Evolutionary conservation across 129 eudicot genomes (phyloP).

Genomic region (Lactuca saligna): DNA sequence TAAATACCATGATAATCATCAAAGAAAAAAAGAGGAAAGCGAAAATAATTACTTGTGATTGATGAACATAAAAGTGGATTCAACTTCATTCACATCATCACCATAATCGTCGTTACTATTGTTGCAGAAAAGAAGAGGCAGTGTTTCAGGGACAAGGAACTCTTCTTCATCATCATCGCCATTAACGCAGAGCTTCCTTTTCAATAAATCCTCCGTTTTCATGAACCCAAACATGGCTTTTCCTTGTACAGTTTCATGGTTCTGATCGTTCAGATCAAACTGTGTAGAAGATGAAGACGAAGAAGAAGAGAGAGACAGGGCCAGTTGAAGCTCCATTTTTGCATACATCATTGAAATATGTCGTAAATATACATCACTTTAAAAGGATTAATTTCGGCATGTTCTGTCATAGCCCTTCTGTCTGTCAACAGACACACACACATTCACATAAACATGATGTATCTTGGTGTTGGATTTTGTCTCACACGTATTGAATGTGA

Average conservation of each 20-base stretch:
- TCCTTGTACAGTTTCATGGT: constrained; percentile 11
- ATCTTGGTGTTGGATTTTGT: constrained; percentile 33
- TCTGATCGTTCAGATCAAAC: constrained; percentile 18
- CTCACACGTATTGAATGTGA: constrained; percentile 20
- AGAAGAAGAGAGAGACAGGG: constrained; percentile 28
- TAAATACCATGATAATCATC: neutral
- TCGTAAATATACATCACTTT: constrained; percentile 11
- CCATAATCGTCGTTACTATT: constrained; percentile 8
- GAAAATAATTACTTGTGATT: constrained; percentile 19
- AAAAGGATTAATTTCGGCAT: constrained; percentile 28
- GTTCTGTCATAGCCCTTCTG: constrained; percentile 24
- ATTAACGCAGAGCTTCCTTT: constrained; percentile 23
- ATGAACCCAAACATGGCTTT: constrained; percentile 1
- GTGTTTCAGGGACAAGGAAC: constrained; percentile 20
- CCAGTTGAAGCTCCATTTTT: constrained; percentile 32
- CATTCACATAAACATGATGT: constrained; percentile 19
- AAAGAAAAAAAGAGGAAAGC: neutral
- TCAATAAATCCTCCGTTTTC: constrained; percentile 18
- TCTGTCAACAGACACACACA: neutral
- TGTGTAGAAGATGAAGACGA: constrained; percentile 16
- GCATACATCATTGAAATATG: neutral
- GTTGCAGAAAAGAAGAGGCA: constrained; percentile 26
- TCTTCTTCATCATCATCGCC: constrained; percentile 5
- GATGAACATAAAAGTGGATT: constrained; percentile 26
- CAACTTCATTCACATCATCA: constrained; percentile 17